Base-by-base conservation (phyloP, 116 monocot genomes). In the Papilionanthe hybrid region DNA sequence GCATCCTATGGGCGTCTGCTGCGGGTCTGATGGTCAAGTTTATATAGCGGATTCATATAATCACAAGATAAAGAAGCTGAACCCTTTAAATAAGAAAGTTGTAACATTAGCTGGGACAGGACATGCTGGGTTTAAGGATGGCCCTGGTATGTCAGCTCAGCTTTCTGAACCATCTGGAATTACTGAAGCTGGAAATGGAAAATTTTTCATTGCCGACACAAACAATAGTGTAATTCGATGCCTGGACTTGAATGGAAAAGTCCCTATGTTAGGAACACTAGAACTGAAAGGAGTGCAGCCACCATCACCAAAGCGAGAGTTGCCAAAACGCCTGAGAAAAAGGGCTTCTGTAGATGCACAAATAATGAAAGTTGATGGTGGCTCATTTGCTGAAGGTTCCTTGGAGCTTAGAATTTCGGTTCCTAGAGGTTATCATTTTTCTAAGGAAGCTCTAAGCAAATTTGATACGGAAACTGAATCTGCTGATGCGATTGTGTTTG, bases 11-110 rank as follows among this genome's bases (percentile, higher is more conserved):
- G 98, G 98, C 23, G 77, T 94, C 29, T 79, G 82, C 25, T 90
- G 85, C 74, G 87, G 87, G 9, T 85, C 82, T 75, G 87, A 94
- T 87, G 81, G 84, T 80, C 87, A 89, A 76, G 85, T 93, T 72
- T 98, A 98, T 82, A 82, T 94, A 73, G 88, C 95, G 41, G 98
- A 98, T 82, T 98, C 95, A 27, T 98, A 98, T 68, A 98, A 98
- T 82, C 98, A 98, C 87, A 98, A 98, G 98, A 90, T 98, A 66
- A 98, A 98, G 88, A 91, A 86, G 72, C 78, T 98, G 22, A 93
- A 98, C 66, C 88, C 84, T 75, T 8, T 83, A 23, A 93, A 78
- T 58, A 93, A 76, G 86, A 89, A 73, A 88, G 95, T 94, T 69
- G 83, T 78, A 58, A 98, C 98, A 65, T 79, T 94, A 80, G 98